These are phyloP conservation scores for Aspergillus glaucus DNA, from an alignment of 2,329 filamentous ascomycete genomes.

Conservation along the genomic window DNA sequence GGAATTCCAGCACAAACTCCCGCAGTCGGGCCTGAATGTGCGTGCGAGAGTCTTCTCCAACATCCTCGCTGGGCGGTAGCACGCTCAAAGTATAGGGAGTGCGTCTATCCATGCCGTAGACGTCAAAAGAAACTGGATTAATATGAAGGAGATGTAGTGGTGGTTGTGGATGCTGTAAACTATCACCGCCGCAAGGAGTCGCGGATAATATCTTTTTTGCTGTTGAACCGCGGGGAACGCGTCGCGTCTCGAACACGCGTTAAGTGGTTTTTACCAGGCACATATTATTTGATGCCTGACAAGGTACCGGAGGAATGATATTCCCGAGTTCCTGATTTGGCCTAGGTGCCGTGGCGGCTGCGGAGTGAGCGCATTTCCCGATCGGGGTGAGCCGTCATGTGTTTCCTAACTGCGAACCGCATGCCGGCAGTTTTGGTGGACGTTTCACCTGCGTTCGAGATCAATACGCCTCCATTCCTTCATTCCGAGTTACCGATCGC, in stretches of 20 bases:
- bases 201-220: conserved; percentile 23
- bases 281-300: not conserved
- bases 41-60: conserved; percentile 61
- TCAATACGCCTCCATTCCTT: conserved; percentile 1
- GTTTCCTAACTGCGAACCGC: conserved; percentile 13
- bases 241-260: conserved; percentile 32
- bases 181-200: conserved; percentile 7
- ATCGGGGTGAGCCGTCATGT: conserved; percentile 23
- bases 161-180: conserved; percentile 7
- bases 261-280: conserved; percentile 30
- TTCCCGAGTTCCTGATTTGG: conserved; percentile 3
- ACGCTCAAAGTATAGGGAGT: conserved; percentile 81
- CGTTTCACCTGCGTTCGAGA: conserved; percentile 6
- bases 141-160: conserved; percentile 2
- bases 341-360: conserved; percentile 6
- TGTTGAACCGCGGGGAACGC: conserved; percentile 23
- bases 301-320: conserved; percentile 11
- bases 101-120: conserved; percentile 68
- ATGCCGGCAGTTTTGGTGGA: conserved; percentile 7
- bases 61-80: conserved; percentile 61
- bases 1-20: conserved; percentile 88
- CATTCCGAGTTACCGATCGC: not conserved
- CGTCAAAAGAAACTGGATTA: conserved; percentile 9
- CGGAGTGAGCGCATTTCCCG: conserved; percentile 18
- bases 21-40: conserved; percentile 74